Evolutionary conservation across 495 filamentous ascomycete genomes (phyloP).

Genomic region (Penicillium salamii): DNA sequence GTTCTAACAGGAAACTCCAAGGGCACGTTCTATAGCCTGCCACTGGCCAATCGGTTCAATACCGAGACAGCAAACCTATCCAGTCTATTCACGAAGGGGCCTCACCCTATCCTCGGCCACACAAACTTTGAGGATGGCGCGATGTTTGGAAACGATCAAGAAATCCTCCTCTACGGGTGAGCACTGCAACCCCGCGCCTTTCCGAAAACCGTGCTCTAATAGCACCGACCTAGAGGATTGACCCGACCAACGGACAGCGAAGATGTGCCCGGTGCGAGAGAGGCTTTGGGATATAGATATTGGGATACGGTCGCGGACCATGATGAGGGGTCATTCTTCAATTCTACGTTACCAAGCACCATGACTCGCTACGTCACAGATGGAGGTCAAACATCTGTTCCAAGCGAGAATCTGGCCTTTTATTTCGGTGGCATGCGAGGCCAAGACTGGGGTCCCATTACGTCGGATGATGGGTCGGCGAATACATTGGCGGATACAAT

Average conservation of each 20-base stretch:
- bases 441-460: conserved; percentile 42
- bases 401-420: conserved; percentile 68
- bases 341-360: conserved; percentile 29
- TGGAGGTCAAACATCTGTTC: conserved; percentile 58
- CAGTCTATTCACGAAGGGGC: not conserved
- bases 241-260: conserved; percentile 1
- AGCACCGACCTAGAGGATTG: not conserved
- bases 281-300: conserved; percentile 38
- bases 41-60: conserved; percentile 48
- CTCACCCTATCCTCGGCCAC: not conserved
- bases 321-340: conserved; percentile 29
- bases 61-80: conserved; percentile 8
- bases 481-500: conserved; percentile 37
- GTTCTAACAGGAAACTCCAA: conserved; percentile 45
- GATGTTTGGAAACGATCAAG: conserved; percentile 1
- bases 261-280: not conserved
- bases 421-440: conserved; percentile 62
- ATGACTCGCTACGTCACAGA: conserved; percentile 61
- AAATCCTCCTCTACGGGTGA: conserved; percentile 2
- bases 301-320: conserved; percentile 36
- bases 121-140: conserved; percentile 1
- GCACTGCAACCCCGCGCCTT: not conserved
- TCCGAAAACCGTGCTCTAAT: not conserved
- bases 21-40: conserved; percentile 32
- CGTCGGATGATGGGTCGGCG: conserved; percentile 26